Conservation (phyloP, 805 yeast species). For the Tetrapisispora nanseiensis region DNA sequence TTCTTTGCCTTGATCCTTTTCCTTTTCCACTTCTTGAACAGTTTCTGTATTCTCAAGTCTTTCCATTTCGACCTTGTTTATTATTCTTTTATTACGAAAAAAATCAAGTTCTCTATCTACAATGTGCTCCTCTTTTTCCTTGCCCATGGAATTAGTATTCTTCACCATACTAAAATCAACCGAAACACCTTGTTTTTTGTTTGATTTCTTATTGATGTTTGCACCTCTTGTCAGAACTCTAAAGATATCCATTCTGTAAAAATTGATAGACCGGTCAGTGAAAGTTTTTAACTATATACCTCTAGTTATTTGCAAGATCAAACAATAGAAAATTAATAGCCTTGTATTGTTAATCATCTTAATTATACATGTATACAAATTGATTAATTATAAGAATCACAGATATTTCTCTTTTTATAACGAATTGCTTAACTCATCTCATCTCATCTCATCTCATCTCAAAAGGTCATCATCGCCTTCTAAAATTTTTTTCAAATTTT, state of each 20-base stretch:
- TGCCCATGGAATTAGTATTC: constrained; percentile 21
- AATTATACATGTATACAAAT: too few species aligned
- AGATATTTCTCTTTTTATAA: background rate
- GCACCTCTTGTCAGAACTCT: constrained; percentile 82
- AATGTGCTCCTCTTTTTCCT: constrained; percentile 33
- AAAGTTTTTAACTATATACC: constrained; percentile 1
- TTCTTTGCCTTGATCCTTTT: background rate
- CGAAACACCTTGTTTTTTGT: constrained; percentile 14
- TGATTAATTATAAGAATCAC: background rate
- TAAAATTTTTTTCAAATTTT: background rate
- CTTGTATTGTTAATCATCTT: too few species aligned
- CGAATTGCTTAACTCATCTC: constrained; percentile 4
- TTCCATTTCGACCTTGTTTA: constrained; percentile 20
- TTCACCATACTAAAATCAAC: constrained; percentile 13
- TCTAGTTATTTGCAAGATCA: too few species aligned
- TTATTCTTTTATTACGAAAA: constrained; percentile 49
- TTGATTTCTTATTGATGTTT: constrained; percentile 44
- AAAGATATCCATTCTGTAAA: constrained; percentile 68
- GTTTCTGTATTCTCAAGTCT: constrained; percentile 24
- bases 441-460: constrained; percentile 7
- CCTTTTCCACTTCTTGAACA: constrained; percentile 22
- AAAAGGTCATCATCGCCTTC: constrained; percentile 1
- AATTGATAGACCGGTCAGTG: background rate
- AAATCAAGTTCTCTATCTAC: constrained; percentile 74
- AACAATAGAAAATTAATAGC: too few species aligned